A percentile compares a stretch with the other conserved stretches of the same genome.
Conservation (phyloP, 345 rosid species). For the Pugionium dolabratum region DNA sequence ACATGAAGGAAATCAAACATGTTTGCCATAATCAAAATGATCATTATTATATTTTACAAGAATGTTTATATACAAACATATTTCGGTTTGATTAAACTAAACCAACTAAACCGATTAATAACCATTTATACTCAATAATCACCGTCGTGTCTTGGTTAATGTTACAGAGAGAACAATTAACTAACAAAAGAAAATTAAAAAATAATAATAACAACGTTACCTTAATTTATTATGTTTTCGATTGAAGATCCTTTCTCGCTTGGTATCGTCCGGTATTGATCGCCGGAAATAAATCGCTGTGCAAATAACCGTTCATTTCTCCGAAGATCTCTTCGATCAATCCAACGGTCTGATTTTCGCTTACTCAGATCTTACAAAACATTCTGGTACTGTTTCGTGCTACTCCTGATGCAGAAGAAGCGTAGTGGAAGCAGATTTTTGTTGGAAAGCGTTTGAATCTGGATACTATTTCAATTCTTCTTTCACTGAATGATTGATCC, state of each 20-base stretch:
- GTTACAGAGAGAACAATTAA: slow-evolving; percentile 2
- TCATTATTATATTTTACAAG: background rate
- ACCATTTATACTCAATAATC: background rate
- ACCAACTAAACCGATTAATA: no score
- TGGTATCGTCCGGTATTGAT: slow-evolving; percentile 13
- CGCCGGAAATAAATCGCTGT: slow-evolving; percentile 19
- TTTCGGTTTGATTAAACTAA: no score
- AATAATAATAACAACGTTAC: background rate
- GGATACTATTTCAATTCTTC: slow-evolving; percentile 17
- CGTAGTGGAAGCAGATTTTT: slow-evolving; percentile 8
- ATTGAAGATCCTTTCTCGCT: background rate
- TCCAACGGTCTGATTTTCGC: slow-evolving; percentile 18
- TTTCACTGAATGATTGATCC: slow-evolving; percentile 22
- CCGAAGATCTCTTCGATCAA: slow-evolving; percentile 18
- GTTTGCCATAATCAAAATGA: background rate
- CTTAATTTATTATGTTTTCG: background rate
- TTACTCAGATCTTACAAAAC: slow-evolving; percentile 29
- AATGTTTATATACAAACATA: no score
- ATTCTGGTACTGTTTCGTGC: background rate
- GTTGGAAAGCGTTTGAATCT: slow-evolving; percentile 26
- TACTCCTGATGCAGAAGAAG: background rate
- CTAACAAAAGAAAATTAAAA: background rate
- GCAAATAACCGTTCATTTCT: background rate
- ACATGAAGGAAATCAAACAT: background rate
- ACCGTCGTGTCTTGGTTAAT: slow-evolving; percentile 22